These are phyloP conservation scores for Solanum arcanum DNA, from an alignment of 257 asterid genomes.

Conservation along the genomic window DNA sequence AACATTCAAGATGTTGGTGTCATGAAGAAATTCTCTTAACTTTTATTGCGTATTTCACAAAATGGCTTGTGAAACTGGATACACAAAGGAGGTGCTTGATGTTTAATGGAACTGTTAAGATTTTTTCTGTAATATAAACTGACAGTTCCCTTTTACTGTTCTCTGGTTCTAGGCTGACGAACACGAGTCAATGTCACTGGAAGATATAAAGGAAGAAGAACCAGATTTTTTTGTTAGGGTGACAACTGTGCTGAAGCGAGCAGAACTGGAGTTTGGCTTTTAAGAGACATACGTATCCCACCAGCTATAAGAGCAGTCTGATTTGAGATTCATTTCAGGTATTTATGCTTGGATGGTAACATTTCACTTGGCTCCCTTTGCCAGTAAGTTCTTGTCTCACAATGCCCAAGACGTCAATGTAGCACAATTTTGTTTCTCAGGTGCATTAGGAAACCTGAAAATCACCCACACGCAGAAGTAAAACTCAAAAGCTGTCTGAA, in stretches of 20 bases:
- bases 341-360: neutral
- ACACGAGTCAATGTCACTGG: conserved; percentile 74
- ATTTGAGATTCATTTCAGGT: neutral
- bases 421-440: neutral
- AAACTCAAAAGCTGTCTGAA: neutral
- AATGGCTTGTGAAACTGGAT: neutral
- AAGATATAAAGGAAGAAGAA: conserved; percentile 57
- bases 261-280: conserved; percentile 58
- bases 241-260: conserved; percentile 67
- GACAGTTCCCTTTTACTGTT: neutral
- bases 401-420: neutral
- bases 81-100: neutral
- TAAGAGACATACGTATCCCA: neutral
- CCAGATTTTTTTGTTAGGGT: conserved; percentile 64
- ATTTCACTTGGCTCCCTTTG: neutral
- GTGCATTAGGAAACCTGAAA: neutral
- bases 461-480: neutral
- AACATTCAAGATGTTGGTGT: neutral
- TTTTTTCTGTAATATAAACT: neutral
- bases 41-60: neutral
- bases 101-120: neutral
- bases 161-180: conserved; percentile 61
- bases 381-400: neutral
- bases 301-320: neutral
- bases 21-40: neutral